Conservation (phyloP, 2,329 filamentous ascomycete species). For the Cladophialophora yegresii region DNA sequence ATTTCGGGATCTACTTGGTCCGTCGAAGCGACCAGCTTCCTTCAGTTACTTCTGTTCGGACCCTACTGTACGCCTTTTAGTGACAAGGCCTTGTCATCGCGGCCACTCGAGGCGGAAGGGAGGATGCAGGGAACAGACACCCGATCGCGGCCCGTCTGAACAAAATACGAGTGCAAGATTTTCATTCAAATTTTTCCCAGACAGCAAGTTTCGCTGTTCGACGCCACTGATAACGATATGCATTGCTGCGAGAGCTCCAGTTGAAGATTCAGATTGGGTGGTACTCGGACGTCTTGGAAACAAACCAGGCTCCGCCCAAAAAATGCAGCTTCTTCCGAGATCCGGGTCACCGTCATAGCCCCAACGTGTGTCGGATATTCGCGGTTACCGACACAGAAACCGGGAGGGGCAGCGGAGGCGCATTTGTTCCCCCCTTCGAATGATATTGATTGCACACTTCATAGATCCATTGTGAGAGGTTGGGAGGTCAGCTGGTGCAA, state of each 20-base stretch:
- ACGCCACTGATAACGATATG: constrained; percentile 17
- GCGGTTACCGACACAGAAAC: constrained; percentile 6
- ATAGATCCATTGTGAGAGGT: neutral
- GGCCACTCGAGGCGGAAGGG: constrained; percentile 2
- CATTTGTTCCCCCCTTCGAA: neutral
- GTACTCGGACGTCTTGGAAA: neutral
- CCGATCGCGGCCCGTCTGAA: neutral
- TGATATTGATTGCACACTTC: neutral
- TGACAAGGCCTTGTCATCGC: constrained; percentile 20
- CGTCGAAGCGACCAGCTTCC: neutral
- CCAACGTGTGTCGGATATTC: constrained; percentile 11
- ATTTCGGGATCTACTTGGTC: constrained; percentile 7
- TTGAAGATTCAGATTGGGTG: constrained; percentile 11
- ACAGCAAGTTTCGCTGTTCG: neutral
- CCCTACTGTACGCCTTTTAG: constrained; percentile 19
- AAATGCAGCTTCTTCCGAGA: constrained; percentile 14
- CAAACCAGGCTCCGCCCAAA: constrained; percentile 14
- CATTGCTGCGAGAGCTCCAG: neutral
- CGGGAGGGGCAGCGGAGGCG: neutral
- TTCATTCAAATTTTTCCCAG: constrained; percentile 11
- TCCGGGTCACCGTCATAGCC: neutral
- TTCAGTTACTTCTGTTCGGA: neutral
- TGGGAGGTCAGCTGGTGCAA: constrained; percentile 14
- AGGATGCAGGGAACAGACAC: neutral
- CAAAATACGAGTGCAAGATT: constrained; percentile 5